Base-by-base conservation (phyloP, 352 stramenopile species). In the Phytophthora sp. region DNA sequence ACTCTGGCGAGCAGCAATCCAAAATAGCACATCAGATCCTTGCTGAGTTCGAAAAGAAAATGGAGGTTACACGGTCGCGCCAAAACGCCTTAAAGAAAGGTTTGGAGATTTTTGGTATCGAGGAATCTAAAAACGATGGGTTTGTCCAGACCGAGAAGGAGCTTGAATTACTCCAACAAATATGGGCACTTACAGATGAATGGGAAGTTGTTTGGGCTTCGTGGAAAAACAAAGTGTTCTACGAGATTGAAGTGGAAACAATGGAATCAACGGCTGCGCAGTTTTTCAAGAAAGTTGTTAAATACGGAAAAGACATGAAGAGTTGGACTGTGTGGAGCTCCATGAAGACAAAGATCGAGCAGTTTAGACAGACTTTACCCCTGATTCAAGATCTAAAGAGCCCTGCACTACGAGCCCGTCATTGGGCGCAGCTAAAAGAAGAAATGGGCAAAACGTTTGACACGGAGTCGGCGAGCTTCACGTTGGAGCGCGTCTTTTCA, bases 301-400 rank as follows among this genome's bases (percentile, higher is more conserved):
- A 98, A 54, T 95, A 95, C 21, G 89, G 92, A 15, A 95, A 97
- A 31, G 92, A 98, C 6, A 97, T 98, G 76, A 98, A 97, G 62
- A 87, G 70, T 45, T 98, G 93, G 93, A 78, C 77, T 1, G 87
- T 90, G 20, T 98, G 92, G 91, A 91, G 80, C 41, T 83, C 95
- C 10, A 97, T 97, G 77, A 93, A 96, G 57, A 88, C 91, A 2
- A 98, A 97, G 54, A 97, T 98, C 41, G 94, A 98, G 42, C 96
- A 98, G 63, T 91, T 92, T 57, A 80, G 97, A 13, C 91, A 97
- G 50, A 97, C 91, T 0, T 68, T 98, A 32, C 92, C 91, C n/a
- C 65, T 98, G 4, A 98, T 98, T 45, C 88, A 97, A 66, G 91
- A 98, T 41, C 76, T 98, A 1, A 96, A 97, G 60, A 97, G 91